These are phyloP conservation scores for Fusarium haematococcum DNA, from an alignment of 2,329 filamentous ascomycete genomes.

Conservation along the genomic window DNA sequence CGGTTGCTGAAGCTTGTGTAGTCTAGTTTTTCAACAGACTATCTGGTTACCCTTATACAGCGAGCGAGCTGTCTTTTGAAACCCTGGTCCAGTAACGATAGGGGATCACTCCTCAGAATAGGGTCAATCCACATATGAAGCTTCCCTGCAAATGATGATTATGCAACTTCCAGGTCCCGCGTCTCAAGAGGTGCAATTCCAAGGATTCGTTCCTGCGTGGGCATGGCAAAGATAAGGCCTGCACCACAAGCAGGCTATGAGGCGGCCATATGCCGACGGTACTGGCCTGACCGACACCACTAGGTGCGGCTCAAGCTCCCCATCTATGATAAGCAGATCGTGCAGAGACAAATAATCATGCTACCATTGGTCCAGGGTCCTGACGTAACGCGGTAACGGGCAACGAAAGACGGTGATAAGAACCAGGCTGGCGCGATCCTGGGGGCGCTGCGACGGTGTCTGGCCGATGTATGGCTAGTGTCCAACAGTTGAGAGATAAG, in stretches of 20 bases:
- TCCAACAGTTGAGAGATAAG: slow-evolving; percentile 39
- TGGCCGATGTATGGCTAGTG: slow-evolving; percentile 23
- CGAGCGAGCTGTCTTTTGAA: background rate
- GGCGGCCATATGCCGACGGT: slow-evolving; percentile 30
- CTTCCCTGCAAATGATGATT: background rate
- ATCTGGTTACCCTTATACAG: background rate
- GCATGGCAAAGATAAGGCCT: slow-evolving; percentile 41
- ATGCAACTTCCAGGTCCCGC: slow-evolving; percentile 19
- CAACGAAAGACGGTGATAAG: slow-evolving; percentile 32
- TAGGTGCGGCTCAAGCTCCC: slow-evolving; percentile 40
- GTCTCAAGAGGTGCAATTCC: slow-evolving; percentile 23
- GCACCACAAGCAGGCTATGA: slow-evolving; percentile 19
- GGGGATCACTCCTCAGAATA: background rate
- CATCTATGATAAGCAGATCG: slow-evolving; percentile 37
- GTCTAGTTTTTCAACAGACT: slow-evolving; percentile 4
- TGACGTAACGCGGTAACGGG: slow-evolving; percentile 25
- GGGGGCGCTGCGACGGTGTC: slow-evolving; percentile 14
- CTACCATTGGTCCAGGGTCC: slow-evolving; percentile 34
- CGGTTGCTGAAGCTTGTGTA: background rate
- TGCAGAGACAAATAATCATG: slow-evolving; percentile 33
- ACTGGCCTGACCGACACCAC: slow-evolving; percentile 31
- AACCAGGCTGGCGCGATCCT: slow-evolving; percentile 29
- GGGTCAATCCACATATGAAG: background rate
- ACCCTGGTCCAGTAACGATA: background rate
- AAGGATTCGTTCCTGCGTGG: slow-evolving; percentile 7